Percentiles rank a stretch among this genome's conserved stretches.
Evolutionary conservation across 441 rosid species (phyloP).

Genomic region (Erodium moschatum): DNA sequence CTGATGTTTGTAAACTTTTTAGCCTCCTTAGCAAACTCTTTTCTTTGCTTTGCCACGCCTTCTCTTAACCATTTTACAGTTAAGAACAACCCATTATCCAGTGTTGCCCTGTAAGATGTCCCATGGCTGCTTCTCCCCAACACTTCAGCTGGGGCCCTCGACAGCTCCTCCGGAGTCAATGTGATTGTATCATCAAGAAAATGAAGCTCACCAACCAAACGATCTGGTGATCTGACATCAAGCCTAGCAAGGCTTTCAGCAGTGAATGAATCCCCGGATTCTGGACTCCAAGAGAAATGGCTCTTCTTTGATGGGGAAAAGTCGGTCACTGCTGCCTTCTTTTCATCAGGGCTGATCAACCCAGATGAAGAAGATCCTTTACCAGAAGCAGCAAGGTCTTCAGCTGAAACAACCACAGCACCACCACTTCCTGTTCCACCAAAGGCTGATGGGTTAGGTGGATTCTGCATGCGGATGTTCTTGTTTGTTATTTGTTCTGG

Average conservation of each 20-base stretch:
- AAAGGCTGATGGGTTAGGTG: constrained; percentile 42
- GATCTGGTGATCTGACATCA: constrained; percentile 88
- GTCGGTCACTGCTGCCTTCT: constrained; percentile 51
- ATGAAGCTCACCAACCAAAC: constrained; percentile 82
- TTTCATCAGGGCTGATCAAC: constrained; percentile 71
- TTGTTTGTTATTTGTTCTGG: constrained; percentile 39
- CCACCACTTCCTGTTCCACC: constrained; percentile 49
- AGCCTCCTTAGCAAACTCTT: constrained; percentile 90
- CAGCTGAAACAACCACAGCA: constrained; percentile 69
- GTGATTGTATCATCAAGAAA: constrained; percentile 83
- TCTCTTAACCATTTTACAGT: constrained; percentile 97
- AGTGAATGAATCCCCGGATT: constrained; percentile 82
- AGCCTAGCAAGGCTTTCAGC: constrained; percentile 70
- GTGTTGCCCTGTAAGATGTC: constrained; percentile 83
- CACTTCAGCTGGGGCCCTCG: constrained; percentile 96
- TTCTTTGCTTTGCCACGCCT: constrained; percentile 93
- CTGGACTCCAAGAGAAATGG: constrained; percentile 80
- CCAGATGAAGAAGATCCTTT: constrained; percentile 72
- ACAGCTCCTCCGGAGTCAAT: constrained; percentile 83
- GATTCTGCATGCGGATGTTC: constrained; percentile 35
- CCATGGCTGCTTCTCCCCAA: constrained; percentile 99
- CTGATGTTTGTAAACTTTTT: constrained; percentile 87
- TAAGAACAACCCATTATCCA: constrained; percentile 74
- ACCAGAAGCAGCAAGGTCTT: constrained; percentile 61
- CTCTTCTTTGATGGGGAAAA: constrained; percentile 82